A percentile compares a stretch with the other conserved stretches of the same genome.
These are phyloP conservation scores for Fusarium nanum DNA, from an alignment of 2,329 filamentous ascomycete species.

Conservation along the genomic window DNA sequence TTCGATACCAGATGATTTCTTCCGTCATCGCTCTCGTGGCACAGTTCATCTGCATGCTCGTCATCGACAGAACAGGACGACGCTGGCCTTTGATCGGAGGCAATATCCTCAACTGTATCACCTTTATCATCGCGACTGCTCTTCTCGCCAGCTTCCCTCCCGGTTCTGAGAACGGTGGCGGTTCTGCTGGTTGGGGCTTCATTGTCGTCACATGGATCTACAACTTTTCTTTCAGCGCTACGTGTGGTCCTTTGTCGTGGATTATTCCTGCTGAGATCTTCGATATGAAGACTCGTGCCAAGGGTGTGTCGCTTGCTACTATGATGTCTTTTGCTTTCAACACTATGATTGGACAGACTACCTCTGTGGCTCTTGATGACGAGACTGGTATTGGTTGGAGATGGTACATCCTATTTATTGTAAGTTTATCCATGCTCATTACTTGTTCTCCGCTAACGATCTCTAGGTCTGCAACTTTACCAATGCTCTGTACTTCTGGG, in stretches of 20 bases:
- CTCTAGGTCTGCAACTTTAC: constrained; percentile 35
- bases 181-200: constrained; percentile 68
- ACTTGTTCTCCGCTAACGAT: neutral
- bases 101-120: constrained; percentile 76
- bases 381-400: constrained; percentile 54
- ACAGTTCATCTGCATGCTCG: constrained; percentile 74
- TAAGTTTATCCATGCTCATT: neutral
- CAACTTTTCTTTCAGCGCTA: constrained; percentile 30
- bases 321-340: constrained; percentile 80
- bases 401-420: constrained; percentile 56
- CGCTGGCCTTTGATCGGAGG: constrained; percentile 78
- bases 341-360: constrained; percentile 75
- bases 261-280: constrained; percentile 77
- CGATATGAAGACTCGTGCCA: constrained; percentile 77
- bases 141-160: constrained; percentile 70
- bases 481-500: constrained; percentile 66
- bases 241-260: constrained; percentile 48
- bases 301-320: constrained; percentile 78
- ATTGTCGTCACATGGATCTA: constrained; percentile 31
- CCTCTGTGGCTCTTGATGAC: constrained; percentile 60
- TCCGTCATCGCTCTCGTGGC: constrained; percentile 76
- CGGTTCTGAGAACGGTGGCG: constrained; percentile 44
- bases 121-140: constrained; percentile 75
- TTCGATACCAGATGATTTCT: constrained; percentile 82
- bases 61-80: constrained; percentile 77